Conservation (phyloP, 495 filamentous ascomycete species). For the Neurospora sp. region DNA sequence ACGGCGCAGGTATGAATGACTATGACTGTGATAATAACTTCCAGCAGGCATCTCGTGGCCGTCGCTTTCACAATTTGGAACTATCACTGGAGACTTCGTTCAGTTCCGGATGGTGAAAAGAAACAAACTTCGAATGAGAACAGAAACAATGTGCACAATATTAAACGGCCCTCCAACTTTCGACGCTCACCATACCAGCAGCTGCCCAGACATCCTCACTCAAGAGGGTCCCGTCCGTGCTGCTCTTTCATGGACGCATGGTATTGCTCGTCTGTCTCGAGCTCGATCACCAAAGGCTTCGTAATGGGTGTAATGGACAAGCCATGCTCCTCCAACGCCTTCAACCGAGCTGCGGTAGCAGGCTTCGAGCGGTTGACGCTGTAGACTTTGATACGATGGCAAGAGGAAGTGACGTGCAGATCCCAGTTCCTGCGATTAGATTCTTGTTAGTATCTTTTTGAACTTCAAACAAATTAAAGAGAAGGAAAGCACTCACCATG, state of each 20-base stretch:
- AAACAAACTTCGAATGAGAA: too few relatives aligned
- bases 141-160: too few relatives aligned
- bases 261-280: constrained; percentile 39
- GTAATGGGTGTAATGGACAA: constrained; percentile 43
- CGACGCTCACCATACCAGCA: neutral
- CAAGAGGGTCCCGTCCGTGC: constrained; percentile 35
- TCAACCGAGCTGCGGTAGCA: constrained; percentile 38
- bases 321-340: constrained; percentile 36
- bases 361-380: constrained; percentile 47
- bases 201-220: neutral
- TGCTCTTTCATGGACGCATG: constrained; percentile 32
- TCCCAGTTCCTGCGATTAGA: constrained; percentile 41
- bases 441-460: neutral
- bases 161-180: neutral
- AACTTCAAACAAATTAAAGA: neutral
- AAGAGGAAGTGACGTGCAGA: constrained; percentile 55
- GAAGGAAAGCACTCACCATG: constrained; percentile 16
- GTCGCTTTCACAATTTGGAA: neutral
- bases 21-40: too few relatives aligned
- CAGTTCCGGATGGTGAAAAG: neutral
- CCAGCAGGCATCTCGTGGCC: too few relatives aligned
- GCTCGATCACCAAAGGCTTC: constrained; percentile 32
- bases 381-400: constrained; percentile 53
- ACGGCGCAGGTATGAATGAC: too few relatives aligned
- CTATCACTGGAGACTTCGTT: neutral